Evolutionary conservation across 345 rosid genomes (phyloP), one percentile per base, ranked within the genome.

Genomic region (Psidium friedrichsthalianum): DNA sequence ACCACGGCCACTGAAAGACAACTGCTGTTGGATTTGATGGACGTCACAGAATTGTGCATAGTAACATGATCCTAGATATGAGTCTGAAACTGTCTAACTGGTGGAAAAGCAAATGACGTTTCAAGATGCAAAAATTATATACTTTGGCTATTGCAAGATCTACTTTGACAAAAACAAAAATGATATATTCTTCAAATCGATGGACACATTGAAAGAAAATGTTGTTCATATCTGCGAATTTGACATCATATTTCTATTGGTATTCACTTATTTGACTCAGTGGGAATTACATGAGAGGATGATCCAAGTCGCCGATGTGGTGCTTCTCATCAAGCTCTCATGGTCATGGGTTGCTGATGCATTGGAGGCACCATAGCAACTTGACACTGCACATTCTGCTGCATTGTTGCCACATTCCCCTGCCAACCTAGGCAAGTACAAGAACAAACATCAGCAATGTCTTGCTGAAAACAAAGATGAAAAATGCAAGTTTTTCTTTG

Each of bases 301-400:
- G 53, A 81, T 81, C 56, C 20, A 1, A 18, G 12, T 27, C 20
- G n/a, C 36, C 1, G 1, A 80, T 81, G 36, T 8, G n/a, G 5
- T 82, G 56, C 52, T 40, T 22, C 42, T 12, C 49, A 15, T 87
- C 82, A 82, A 82, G 74, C 86, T 83, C 55, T 85, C 87, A 84
- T 84, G 55, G 84, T 85, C 86, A 84, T 85, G 55, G 84, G 8
- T 47, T 85, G 78, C 3, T 32, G 89, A 56, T 64, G 69, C 42
- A 29, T 82, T 12, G 78, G 88, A 27, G 86, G 86, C 74, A 81
- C 83, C 88, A 85, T 85, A 47, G 56, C 57, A 47, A 53, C 82
- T 14, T 64, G 86, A 44, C 82, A 74, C 86, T 85, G 83, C 88
- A 49, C 21, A 44, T 24, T 40, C 42, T 82, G 36, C 49, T 82